Evolutionary conservation across 257 asterid genomes (phyloP).

Genomic region (Anisodus tanguticus): DNA sequence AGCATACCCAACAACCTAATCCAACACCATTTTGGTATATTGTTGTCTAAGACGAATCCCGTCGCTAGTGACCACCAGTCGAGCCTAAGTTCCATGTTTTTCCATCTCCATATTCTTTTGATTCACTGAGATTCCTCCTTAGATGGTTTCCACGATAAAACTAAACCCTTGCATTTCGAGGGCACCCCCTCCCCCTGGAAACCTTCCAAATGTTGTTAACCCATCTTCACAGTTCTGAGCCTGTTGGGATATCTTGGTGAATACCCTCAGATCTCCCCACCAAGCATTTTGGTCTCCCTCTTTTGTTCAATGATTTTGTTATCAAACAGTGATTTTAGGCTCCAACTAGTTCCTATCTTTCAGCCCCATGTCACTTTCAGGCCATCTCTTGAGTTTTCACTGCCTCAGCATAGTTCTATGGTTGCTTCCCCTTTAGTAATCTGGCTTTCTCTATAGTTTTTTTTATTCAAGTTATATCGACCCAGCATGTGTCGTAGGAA

Average conservation of each 20-base stretch:
- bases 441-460: not conserved
- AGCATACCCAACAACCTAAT: not conserved
- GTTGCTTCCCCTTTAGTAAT: not conserved
- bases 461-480: not conserved
- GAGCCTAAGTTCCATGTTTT: not conserved
- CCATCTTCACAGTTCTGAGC: not conserved
- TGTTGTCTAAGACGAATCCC: not conserved
- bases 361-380: slow-evolving; percentile 4
- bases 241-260: not conserved
- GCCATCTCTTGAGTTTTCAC: not conserved
- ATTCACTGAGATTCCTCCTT: not conserved
- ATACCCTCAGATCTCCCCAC: not conserved
- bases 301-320: not conserved
- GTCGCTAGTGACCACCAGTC: not conserved
- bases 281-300: not conserved
- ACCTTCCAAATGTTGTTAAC: not conserved
- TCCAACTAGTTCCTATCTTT: not conserved
- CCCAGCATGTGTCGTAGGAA: not conserved
- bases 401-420: not conserved
- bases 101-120: slow-evolving; percentile 15
- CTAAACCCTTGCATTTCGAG: not conserved
- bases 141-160: not conserved
- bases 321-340: not conserved
- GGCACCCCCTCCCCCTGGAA: not conserved
- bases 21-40: not conserved